These are phyloP conservation scores for Arthrobotrys musiformis DNA, from an alignment of 2,329 filamentous ascomycete genomes.

Conservation along the genomic window DNA sequence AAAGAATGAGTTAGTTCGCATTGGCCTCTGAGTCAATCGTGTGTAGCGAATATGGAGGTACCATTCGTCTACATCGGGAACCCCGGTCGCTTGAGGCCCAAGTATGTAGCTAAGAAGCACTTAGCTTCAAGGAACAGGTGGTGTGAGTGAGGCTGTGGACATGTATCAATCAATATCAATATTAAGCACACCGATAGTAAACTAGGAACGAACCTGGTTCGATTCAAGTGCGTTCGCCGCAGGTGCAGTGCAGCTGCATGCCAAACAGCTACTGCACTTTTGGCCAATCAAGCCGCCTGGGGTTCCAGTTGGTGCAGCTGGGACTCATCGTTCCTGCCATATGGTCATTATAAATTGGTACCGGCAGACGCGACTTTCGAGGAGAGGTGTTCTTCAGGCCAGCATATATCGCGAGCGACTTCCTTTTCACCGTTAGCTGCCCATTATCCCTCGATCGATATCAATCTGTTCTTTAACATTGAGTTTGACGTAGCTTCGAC, in stretches of 20 bases:
- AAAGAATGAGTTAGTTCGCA: background rate
- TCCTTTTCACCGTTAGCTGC: background rate
- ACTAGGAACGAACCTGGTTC: background rate
- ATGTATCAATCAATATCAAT: no score
- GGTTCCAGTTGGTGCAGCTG: no score
- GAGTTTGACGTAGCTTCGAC: background rate
- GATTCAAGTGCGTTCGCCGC: background rate
- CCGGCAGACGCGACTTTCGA: slow-evolving; percentile 4
- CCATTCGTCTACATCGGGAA: background rate
- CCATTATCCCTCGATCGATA: background rate
- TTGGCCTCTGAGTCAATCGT: background rate
- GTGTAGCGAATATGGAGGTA: no score
- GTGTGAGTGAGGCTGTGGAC: background rate
- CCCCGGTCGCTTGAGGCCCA: no score
- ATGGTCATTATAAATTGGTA: background rate
- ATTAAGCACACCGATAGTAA: no score
- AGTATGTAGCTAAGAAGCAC: no score
- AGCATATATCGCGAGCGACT: slow-evolving; percentile 4
- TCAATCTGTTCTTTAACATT: background rate
- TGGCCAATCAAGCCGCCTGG: slow-evolving; percentile 1
- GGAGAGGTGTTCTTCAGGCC: slow-evolving; percentile 2
- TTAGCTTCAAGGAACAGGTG: no score
- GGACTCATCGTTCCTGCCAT: background rate
- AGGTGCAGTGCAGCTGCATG: slow-evolving; percentile 7
- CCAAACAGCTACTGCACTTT: slow-evolving; percentile 14